Base-by-base conservation (phyloP, 2,329 filamentous ascomycete species). In the Bipolaris sorokiniana region DNA sequence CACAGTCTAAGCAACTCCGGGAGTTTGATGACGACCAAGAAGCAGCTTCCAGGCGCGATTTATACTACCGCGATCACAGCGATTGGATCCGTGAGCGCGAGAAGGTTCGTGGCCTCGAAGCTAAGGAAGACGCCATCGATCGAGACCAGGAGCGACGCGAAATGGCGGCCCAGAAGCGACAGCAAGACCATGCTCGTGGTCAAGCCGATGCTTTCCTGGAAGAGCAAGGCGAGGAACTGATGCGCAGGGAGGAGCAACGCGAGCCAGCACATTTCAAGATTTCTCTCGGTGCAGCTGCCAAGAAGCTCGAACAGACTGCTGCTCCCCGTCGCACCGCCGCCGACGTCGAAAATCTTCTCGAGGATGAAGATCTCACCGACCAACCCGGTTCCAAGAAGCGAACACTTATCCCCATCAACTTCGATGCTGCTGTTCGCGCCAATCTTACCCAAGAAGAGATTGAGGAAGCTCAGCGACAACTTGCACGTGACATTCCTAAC, bases 21-120 rank as follows among this genome's bases (percentile, higher is more conserved):
- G 86, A 89, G n/a, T 98, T 92, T 86, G 89, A 98, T 66, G 95
- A 99, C 67, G 92, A 97, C 66, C 80, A 84, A n/a, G 93, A 98
- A 77, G 84, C 86, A 6, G 82, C 82, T 16, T 84, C 88, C 22
- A 92, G 91, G 76, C 79, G 81, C 3, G 87, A 92, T 59, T 84
- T 90, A 37, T 99, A 97, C 80, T 98, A 97, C 78, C 84, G 88
- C 47, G 94, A 99, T 68, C 90, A 89, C 48, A 89, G 88, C 38
- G 84, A 87, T 20, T 99, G 94, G 92, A 87, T 90, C 56, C 87
- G 92, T 16, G 94, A 92, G 71, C 89, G 95, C 45, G 86, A 86
- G 1, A 81, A 83, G 15, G 91, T 92, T 69, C 85, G 91, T 34
- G 84, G 85, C 7, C 85, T 90, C 5, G 95, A 99, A 73, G 83